Base-by-base conservation (phyloP, 2,329 filamentous ascomycete species). In the Penicillium verrucosum region DNA sequence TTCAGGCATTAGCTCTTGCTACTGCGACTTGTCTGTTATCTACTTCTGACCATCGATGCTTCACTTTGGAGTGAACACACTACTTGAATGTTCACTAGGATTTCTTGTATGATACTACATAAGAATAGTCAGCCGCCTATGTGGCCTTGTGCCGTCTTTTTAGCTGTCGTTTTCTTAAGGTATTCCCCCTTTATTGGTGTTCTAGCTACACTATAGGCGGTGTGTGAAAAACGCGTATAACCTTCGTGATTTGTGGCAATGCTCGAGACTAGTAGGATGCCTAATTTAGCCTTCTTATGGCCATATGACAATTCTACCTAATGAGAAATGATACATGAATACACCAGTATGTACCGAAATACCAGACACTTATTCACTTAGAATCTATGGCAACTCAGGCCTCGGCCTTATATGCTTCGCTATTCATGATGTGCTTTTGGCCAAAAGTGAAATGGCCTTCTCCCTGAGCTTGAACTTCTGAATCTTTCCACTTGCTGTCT, bases 401-500 rank as follows among this genome's bases (percentile, higher is more conserved):
- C 14, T 46, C 5, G 5, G 3, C 44, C 21, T 29, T 36, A 21
- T 30, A 29, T 30, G 21, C 32, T 57, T 57, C n/a, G 6, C 25
- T 36, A 49, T 36, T 46, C 14, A 49, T 47, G 37, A 34, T 49
- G 41, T 41, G 11, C 40, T 43, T 25, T 78, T 72, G 32, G 69
- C 73, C 45, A 85, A 60, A 52, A 83, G 61, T 62, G 77, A 65
- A 38, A 82, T 69, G 0, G 85, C 92, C 67, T 82, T 77, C 16
- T 92, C 88, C 68, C 85, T 83, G 67, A 97, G 73, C 77, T 88
- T 93, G 72, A 89, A 97, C 78, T 97, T 97, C 77, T 96, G 91
- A 54, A 97, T 92, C 83, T 99, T 99, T 25, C 93, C 93, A 72
- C 91, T 96, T 6, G 92, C 89, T 36, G 94, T 99, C 82, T 96